These are phyloP conservation scores for Quercus suber DNA, from an alignment of 306 rosid genomes.

Conservation along the genomic window DNA sequence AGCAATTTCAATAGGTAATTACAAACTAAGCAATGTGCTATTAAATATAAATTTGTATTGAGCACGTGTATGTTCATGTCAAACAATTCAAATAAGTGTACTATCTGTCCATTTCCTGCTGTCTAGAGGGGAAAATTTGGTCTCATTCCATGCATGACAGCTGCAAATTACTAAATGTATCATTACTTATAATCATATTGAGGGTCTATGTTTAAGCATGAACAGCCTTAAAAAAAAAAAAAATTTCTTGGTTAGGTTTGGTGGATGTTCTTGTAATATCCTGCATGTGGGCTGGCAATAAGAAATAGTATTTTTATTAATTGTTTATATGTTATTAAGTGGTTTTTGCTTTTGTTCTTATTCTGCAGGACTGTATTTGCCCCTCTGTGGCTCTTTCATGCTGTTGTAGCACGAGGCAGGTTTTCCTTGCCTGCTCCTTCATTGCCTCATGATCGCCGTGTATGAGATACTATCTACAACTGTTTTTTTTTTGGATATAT, in stretches of 20 bases:
- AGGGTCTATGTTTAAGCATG: constrained; percentile 1
- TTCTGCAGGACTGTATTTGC: constrained; percentile 62
- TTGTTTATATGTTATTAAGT: neutral
- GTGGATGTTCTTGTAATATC: constrained; percentile 1
- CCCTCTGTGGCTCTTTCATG: constrained; percentile 82
- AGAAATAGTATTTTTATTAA: neutral
- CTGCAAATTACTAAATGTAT: neutral
- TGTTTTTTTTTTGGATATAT: constrained; percentile 3
- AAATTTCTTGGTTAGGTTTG: neutral
- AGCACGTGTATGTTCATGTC: neutral
- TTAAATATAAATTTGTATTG: neutral
- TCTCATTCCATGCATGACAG: constrained; percentile 14
- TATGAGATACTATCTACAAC: constrained; percentile 32
- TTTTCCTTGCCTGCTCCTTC: constrained; percentile 94
- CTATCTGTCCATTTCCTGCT: neutral
- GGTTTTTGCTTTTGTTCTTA: constrained; percentile 11
- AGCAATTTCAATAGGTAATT: neutral
- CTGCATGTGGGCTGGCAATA: neutral
- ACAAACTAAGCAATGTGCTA: neutral
- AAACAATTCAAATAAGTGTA: neutral
- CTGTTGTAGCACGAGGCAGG: constrained; percentile 74
- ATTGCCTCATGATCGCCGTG: constrained; percentile 76
- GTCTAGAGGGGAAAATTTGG: constrained; percentile 11
- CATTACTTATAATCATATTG: neutral
- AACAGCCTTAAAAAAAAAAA: neutral